These are phyloP conservation scores for Scedosporium apiospermum DNA, from an alignment of 2,329 filamentous ascomycete genomes.

Conservation along the genomic window DNA sequence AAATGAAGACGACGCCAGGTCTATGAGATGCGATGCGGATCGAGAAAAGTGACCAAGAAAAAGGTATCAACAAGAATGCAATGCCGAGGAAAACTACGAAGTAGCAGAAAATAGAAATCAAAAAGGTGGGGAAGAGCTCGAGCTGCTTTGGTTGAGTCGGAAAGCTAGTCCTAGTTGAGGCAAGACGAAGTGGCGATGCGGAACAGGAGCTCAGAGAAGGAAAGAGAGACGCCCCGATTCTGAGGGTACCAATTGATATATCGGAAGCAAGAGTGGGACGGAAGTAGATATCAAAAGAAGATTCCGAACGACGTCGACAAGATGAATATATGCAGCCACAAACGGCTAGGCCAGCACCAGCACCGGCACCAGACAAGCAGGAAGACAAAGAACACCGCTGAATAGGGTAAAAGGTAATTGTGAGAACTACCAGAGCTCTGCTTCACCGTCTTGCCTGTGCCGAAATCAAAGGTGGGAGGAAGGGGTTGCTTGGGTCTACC, in stretches of 20 bases:
- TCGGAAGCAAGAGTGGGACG: not conserved
- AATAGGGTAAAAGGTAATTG: not conserved
- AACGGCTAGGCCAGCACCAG: not conserved
- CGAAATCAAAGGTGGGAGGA: conserved; percentile 11
- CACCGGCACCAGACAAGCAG: not conserved
- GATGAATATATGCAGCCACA: not conserved
- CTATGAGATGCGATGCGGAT: conserved; percentile 1
- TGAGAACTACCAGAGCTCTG: conserved; percentile 39
- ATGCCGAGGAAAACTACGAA: conserved; percentile 2
- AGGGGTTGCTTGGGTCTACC: conserved; percentile 16
- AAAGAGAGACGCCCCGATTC: not conserved
- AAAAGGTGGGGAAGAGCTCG: not conserved
- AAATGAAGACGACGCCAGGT: conserved; percentile 4
- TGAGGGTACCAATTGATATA: not conserved
- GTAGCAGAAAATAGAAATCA: not conserved
- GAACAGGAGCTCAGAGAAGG: conserved; percentile 10
- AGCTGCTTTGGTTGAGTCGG: not conserved
- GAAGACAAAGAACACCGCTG: not conserved
- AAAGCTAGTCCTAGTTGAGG: not conserved
- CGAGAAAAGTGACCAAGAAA: conserved; percentile 6
- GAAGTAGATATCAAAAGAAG: conserved; percentile 9
- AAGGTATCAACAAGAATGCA: conserved; percentile 8
- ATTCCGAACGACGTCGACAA: conserved; percentile 6
- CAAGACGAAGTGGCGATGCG: conserved; percentile 12
- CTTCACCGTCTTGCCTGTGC: conserved; percentile 15